Evolutionary conservation across 2,329 filamentous ascomycete species (phyloP), one percentile per base, ranked within the genome.

Genomic region (Claviceps lovelessii): DNA sequence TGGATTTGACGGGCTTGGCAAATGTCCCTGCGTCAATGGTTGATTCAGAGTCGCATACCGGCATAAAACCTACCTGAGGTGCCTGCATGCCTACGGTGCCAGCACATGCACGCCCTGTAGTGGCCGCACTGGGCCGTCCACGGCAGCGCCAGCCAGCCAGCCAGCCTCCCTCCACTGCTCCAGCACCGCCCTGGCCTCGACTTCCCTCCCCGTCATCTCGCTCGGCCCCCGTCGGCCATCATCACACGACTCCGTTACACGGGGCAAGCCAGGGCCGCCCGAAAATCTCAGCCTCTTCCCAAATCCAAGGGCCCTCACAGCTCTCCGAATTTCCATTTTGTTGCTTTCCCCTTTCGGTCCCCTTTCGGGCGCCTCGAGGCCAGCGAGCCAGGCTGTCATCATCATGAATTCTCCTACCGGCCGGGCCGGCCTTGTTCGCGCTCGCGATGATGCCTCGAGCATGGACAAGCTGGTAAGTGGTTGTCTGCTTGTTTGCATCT

Each of bases 401-500:
- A 67, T 64, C 59, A 71, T 71, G 69, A 67, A 72, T 65, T 64
- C 68, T 56, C 65, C 69, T 53, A 75, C 75, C 58, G 77, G 77
- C 67, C 77, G 76, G 70, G 78, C 78, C 62, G 79, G 79, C 63
- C 68, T 81, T 60, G 75, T 84, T 63, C 72, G 76, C 64, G 74
- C 78, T 61, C 65, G 73, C 58, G 71, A 76, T 52, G 74, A 76
- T 68, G 75, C 72, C 58, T 72, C 71, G 58, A 72, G 68, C 61
- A 75, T 83, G 72, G 77, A 79, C 60, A 77, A 76, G 65, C 72
- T 83, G 72, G 80, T 84, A 75, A 73, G 77, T 72, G 29, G 29
- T 5, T n/a, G 28, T 55, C 58, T 35, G 29, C 11, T 37, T 17
- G 29, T 46, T 52, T 45, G 51, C 31, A 35, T 37, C 31, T 39